These are phyloP conservation scores for Sugiyamaella floridensis DNA, from an alignment of 805 yeast genomes.

Conservation along the genomic window DNA sequence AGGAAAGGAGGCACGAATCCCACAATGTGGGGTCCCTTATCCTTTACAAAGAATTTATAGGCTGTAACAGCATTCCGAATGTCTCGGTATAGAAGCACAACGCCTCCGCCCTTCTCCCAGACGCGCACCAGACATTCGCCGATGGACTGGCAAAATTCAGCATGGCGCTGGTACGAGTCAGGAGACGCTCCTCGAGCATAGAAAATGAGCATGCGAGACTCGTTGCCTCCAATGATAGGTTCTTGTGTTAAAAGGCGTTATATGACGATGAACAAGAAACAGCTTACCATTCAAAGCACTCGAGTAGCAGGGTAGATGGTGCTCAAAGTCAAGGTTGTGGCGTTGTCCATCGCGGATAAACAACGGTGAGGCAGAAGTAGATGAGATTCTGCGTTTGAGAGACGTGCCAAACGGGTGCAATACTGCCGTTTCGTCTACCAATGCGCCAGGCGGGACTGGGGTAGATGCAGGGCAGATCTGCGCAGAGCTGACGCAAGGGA, in stretches of 20 bases:
- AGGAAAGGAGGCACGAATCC: neutral
- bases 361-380: no score
- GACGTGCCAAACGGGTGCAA: no score
- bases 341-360: no score
- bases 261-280: no score
- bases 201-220: neutral
- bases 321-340: no score
- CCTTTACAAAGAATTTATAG: neutral
- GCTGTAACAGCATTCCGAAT: neutral
- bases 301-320: no score
- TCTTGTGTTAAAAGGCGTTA: no score
- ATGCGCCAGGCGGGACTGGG: neutral
- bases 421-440: no score
- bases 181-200: neutral
- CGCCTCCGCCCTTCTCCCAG: neutral
- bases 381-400: no score
- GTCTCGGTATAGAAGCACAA: neutral
- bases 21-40: neutral
- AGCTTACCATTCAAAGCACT: no score
- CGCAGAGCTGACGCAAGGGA: neutral
- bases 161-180: neutral
- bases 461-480: neutral
- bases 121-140: neutral
- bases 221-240: no score
- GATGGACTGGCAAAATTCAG: neutral